phyloP scores from a whole-genome alignment of 345 rosid genomes.

The Camelina sativa region DNA sequence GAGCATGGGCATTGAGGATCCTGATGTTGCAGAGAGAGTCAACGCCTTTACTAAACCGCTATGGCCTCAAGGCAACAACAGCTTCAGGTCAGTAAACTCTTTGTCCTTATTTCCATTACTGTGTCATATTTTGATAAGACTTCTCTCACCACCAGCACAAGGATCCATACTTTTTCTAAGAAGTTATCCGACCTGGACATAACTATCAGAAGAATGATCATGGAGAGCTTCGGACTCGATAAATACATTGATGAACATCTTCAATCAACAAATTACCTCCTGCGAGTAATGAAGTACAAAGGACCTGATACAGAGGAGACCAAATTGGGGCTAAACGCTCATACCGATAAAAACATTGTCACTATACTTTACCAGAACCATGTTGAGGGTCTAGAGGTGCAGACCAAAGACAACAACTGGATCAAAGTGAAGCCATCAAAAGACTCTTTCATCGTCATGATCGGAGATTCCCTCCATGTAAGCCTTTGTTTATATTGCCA shows the following conservation, averaged over 20 bases:
- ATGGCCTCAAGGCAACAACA: constrained; percentile 63
- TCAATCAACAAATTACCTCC: constrained; percentile 58
- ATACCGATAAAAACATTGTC: constrained; percentile 64
- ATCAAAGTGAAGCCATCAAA: constrained; percentile 56
- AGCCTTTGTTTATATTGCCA: constrained; percentile 15
- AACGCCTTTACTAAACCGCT: constrained; percentile 42
- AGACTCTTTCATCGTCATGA: constrained; percentile 58
- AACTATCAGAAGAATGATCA: constrained; percentile 54
- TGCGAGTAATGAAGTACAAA: constrained; percentile 61
- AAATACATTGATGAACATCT: constrained; percentile 65
- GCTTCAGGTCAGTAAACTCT: constrained; percentile 52
- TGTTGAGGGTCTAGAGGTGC: constrained; percentile 59
- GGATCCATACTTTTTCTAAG: constrained; percentile 43
- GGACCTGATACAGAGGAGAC: constrained; percentile 58
- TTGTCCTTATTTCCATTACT: not conserved
- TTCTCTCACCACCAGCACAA: constrained; percentile 45
- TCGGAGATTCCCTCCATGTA: constrained; percentile 63
- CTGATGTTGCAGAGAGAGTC: constrained; percentile 46
- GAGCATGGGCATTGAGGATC: constrained; percentile 67
- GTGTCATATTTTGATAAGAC: not conserved
- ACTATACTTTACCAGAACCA: constrained; percentile 68
- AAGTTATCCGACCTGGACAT: constrained; percentile 52
- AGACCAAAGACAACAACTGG: constrained; percentile 60
- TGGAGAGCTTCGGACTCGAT: constrained; percentile 59
- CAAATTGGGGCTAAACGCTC: constrained; percentile 52